phyloP scores from a whole-genome alignment of 768 basidiomycete genomes.

The Baorangia bicolor region DNA sequence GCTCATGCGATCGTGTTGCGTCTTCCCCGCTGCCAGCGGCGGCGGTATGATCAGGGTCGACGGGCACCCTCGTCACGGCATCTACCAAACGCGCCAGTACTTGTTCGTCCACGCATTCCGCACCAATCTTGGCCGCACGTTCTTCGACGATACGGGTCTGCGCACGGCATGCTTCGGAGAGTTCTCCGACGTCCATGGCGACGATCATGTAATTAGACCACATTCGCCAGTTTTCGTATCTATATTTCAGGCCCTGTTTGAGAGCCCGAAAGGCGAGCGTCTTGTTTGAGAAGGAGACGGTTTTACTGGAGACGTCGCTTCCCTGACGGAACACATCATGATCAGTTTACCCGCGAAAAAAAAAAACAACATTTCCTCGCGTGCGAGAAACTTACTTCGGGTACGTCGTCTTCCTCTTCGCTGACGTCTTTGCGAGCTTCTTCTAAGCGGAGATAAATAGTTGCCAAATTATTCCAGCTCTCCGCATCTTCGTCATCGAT shows the following conservation, averaged over 20 bases:
- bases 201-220: conserved; percentile 98
- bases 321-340: conserved; percentile 23
- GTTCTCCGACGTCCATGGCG: conserved; percentile 88
- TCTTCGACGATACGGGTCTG: conserved; percentile 76
- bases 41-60: conserved; percentile 31
- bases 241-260: conserved; percentile 80
- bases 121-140: conserved; percentile 40
- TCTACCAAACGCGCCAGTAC: conserved; percentile 88
- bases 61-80: conserved; percentile 66
- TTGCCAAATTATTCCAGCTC: conserved; percentile 98
- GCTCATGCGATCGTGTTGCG: conserved; percentile 1
- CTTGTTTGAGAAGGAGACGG: conserved; percentile 70
- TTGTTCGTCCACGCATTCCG: conserved; percentile 73
- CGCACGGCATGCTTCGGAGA: conserved; percentile 84
- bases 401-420: conserved; percentile 26
- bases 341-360: conserved; percentile 13
- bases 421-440: conserved; percentile 35
- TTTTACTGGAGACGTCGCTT: conserved; percentile 19
- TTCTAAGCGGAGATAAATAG: conserved; percentile 85
- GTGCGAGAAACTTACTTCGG: conserved; percentile 18
- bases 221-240: conserved; percentile 95
- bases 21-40: conserved; percentile 15
- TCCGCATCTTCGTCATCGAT: conserved; percentile 97
- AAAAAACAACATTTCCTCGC: not conserved
- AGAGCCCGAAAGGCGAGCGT: conserved; percentile 90